Evolutionary conservation across 1,284 basidiomycete genomes (phyloP).

Genomic region (Rhodotorula glutinis): DNA sequence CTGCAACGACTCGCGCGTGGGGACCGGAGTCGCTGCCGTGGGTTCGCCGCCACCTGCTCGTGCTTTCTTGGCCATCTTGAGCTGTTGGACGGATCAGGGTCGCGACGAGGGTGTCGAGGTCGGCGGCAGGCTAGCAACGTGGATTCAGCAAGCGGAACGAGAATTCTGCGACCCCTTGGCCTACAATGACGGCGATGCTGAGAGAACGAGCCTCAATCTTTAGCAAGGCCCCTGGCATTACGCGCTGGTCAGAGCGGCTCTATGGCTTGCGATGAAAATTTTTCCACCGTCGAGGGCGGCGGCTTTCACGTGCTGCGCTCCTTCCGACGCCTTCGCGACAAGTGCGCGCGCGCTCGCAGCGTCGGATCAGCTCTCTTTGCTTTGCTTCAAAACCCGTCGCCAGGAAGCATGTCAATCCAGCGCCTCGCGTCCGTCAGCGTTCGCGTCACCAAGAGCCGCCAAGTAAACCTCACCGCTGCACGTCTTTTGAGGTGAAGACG

Average conservation of each 20-base stretch:
- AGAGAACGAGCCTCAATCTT: too few species aligned
- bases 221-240: too few species aligned
- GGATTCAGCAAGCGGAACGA: too few species aligned
- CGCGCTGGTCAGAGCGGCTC: neutral
- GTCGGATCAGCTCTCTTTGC: neutral
- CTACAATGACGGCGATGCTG: too few species aligned
- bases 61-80: constrained; percentile 30
- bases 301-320: neutral
- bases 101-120: too few species aligned
- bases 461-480: neutral
- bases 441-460: neutral
- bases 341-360: too few species aligned
- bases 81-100: too few species aligned
- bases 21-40: constrained; percentile 43
- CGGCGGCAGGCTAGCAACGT: too few species aligned
- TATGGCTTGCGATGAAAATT: too few species aligned
- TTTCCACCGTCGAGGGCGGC: too few species aligned
- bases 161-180: neutral
- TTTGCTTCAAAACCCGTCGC: neutral
- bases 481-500: too few species aligned
- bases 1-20: constrained; percentile 70
- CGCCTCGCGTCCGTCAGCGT: neutral
- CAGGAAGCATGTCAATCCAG: neutral
- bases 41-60: constrained; percentile 4
- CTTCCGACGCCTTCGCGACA: too few species aligned